Evolutionary conservation across 805 yeast species (phyloP).

Genomic region (Saccharomycopsis sp.): DNA sequence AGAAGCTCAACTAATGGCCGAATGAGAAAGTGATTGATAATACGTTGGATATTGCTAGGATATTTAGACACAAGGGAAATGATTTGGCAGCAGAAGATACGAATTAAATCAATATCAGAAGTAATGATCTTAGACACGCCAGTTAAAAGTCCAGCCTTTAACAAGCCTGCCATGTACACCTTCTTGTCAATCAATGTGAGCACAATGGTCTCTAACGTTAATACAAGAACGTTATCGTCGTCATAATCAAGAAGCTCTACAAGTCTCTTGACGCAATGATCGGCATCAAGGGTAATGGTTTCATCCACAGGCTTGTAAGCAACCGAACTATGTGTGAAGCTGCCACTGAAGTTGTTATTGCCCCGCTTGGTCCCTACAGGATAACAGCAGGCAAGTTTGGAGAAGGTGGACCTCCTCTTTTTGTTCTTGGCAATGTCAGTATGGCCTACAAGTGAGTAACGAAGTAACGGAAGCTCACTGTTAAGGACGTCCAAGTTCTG

Average conservation of each 20-base stretch:
- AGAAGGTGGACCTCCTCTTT: slow-evolving; percentile 13
- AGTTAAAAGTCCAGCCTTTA: slow-evolving; percentile 13
- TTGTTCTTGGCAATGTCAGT: slow-evolving; percentile 12
- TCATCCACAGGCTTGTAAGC: slow-evolving; percentile 1
- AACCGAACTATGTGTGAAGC: neutral
- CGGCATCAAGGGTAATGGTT: slow-evolving; percentile 6
- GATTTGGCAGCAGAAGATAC: slow-evolving; percentile 20
- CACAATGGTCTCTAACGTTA: slow-evolving; percentile 18
- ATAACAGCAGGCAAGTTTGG: slow-evolving; percentile 17
- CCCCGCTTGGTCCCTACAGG: neutral
- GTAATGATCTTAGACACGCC: slow-evolving; percentile 9
- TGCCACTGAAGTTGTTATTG: neutral
- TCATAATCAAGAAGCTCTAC: slow-evolving; percentile 14
- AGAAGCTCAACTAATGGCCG: slow-evolving; percentile 19
- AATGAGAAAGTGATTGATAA: slow-evolving; percentile 12
- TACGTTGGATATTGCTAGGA: slow-evolving; percentile 15
- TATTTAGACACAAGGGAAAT: slow-evolving; percentile 16
- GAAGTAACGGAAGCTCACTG: slow-evolving; percentile 15
- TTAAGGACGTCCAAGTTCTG: slow-evolving; percentile 2
- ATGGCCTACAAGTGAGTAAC: slow-evolving; percentile 17
- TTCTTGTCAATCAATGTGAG: slow-evolving; percentile 20
- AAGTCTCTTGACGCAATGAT: slow-evolving; percentile 9
- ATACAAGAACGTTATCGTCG: slow-evolving; percentile 14
- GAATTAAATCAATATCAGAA: slow-evolving; percentile 13
- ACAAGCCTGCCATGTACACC: slow-evolving; percentile 9